These are phyloP conservation scores for Fomes fomentarius DNA, from an alignment of 1,284 basidiomycete species.

Conservation along the genomic window DNA sequence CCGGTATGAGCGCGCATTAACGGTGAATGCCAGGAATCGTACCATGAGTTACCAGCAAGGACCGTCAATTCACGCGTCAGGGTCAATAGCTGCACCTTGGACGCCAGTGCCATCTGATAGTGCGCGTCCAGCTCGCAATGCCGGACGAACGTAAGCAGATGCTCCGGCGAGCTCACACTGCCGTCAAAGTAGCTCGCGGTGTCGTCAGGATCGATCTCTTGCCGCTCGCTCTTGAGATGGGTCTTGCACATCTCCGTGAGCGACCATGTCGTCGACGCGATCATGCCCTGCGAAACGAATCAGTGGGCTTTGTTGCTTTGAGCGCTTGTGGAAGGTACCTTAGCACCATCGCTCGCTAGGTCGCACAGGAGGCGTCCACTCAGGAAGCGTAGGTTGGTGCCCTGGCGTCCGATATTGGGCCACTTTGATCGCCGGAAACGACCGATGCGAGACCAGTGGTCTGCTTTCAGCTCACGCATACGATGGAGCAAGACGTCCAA, in stretches of 20 bases:
- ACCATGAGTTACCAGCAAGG: constrained; percentile 98
- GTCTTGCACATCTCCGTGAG: constrained; percentile 96
- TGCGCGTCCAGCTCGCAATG: constrained; percentile 95
- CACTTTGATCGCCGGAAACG: constrained; percentile 87
- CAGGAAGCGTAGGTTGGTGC: constrained; percentile 83
- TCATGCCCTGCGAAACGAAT: constrained; percentile 74
- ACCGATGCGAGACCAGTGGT: constrained; percentile 94
- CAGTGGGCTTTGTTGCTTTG: background rate
- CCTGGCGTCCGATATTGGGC: constrained; percentile 84
- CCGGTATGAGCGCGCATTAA: too few relatives aligned
- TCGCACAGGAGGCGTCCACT: constrained; percentile 91
- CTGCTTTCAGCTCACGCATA: constrained; percentile 87
- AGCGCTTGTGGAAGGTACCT: constrained; percentile 51
- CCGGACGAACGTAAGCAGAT: constrained; percentile 85
- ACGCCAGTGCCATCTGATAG: constrained; percentile 94
- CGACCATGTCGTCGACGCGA: constrained; percentile 96
- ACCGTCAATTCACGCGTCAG: constrained; percentile 95
- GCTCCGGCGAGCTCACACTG: constrained; percentile 76
- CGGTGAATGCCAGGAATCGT: too few relatives aligned
- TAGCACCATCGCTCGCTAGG: constrained; percentile 92
- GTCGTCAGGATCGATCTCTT: constrained; percentile 97
- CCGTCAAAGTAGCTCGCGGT: constrained; percentile 92
- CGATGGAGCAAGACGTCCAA: constrained; percentile 92
- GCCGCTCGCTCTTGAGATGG: constrained; percentile 82
- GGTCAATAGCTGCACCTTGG: constrained; percentile 88